Conservation (phyloP, 305 asterid genomes). For the Ajuga reptans region DNA sequence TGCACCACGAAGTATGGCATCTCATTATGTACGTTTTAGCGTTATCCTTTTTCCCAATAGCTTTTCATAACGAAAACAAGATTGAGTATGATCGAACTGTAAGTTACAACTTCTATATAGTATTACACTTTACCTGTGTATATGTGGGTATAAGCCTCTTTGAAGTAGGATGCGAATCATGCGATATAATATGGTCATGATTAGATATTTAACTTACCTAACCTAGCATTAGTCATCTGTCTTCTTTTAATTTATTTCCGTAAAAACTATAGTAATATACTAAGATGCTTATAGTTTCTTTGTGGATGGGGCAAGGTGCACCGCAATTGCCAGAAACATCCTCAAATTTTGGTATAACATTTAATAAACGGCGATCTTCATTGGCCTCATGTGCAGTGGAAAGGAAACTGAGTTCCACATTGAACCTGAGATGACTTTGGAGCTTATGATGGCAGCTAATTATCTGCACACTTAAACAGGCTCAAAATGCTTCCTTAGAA, state of each 20-base stretch:
- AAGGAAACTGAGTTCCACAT: slow-evolving; percentile 89
- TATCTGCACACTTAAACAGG: slow-evolving; percentile 69
- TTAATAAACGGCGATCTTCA: neutral
- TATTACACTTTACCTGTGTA: neutral
- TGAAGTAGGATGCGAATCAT: neutral
- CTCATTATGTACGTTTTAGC: neutral
- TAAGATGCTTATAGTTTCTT: neutral
- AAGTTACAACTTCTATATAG: neutral
- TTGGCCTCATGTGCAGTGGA: slow-evolving; percentile 46
- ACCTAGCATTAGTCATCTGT: neutral
- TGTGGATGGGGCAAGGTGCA: neutral
- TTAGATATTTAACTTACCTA: neutral
- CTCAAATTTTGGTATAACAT: slow-evolving; percentile 10
- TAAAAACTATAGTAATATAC: neutral
- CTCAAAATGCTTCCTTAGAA: slow-evolving; percentile 21
- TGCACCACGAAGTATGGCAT: neutral
- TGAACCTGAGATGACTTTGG: slow-evolving; percentile 96
- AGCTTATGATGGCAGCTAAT: slow-evolving; percentile 96
- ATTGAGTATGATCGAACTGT: neutral
- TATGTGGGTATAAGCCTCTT: neutral
- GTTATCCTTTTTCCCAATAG: neutral
- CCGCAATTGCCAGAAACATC: neutral
- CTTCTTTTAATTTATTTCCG: neutral
- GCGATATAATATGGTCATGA: neutral
- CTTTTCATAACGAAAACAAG: neutral